A percentile compares a stretch with the other conserved stretches of the same genome.
These are phyloP conservation scores for Cladosporium sp. DNA, from an alignment of 2,329 filamentous ascomycete species.

Conservation along the genomic window DNA sequence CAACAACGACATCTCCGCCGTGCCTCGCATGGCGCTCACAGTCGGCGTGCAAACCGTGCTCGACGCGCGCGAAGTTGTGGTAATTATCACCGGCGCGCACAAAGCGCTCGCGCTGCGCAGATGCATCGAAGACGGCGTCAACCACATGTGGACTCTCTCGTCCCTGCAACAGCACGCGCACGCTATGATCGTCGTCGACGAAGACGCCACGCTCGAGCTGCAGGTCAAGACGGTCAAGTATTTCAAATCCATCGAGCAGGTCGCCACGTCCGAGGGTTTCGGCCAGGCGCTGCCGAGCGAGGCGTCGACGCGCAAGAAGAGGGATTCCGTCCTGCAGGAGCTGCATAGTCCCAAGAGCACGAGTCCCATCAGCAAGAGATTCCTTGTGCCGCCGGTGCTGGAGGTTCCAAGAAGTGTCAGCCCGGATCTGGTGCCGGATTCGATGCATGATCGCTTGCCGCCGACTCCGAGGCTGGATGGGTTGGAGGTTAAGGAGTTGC, in stretches of 20 bases:
- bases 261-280: constrained; percentile 42
- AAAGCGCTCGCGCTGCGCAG: constrained; percentile 76
- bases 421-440: constrained; percentile 33
- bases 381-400: constrained; percentile 21
- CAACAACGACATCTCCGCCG: constrained; percentile 65
- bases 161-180: constrained; percentile 76
- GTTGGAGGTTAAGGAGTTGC: constrained; percentile 28
- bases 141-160: constrained; percentile 89
- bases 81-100: constrained; percentile 77
- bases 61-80: constrained; percentile 75
- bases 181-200: constrained; percentile 78
- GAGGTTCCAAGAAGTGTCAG: constrained; percentile 25
- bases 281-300: constrained; percentile 39
- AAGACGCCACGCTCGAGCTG: constrained; percentile 57
- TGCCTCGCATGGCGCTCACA: constrained; percentile 78
- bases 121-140: constrained; percentile 76
- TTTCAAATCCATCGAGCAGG: constrained; percentile 48
- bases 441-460: constrained; percentile 31
- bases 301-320: constrained; percentile 29
- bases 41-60: constrained; percentile 82
- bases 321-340: constrained; percentile 32
- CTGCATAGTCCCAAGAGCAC: constrained; percentile 29
- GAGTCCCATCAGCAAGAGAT: constrained; percentile 16
- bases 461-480: constrained; percentile 21
- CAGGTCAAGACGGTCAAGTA: constrained; percentile 45